phyloP scores from a whole-genome alignment of 1,284 basidiomycete species.

The Marasmius oreades region DNA sequence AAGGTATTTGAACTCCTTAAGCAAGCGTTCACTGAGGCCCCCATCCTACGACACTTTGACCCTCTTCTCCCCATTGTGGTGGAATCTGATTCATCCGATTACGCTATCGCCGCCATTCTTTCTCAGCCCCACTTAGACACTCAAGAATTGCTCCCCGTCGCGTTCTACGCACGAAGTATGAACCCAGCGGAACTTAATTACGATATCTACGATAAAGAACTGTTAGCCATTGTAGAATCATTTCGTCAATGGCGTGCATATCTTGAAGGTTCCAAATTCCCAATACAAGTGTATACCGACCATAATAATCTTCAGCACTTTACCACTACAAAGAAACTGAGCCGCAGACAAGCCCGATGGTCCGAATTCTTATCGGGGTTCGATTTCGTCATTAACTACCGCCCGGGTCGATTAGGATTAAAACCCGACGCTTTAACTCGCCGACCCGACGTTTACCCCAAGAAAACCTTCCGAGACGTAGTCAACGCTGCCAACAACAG shows the following conservation, averaged over 20 bases:
- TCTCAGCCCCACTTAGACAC: not conserved
- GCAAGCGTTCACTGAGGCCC: conserved; percentile 5
- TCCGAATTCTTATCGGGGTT: too few species aligned
- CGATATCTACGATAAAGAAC: too few species aligned
- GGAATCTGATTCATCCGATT: conserved; percentile 15
- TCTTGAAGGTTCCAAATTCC: conserved; percentile 16
- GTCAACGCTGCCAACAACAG: not conserved
- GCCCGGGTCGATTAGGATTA: not conserved
- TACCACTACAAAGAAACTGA: conserved; percentile 9
- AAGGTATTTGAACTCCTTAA: conserved; percentile 11
- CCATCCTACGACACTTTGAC: conserved; percentile 7
- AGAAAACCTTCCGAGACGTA: not conserved
- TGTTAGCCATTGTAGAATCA: conserved; percentile 3
- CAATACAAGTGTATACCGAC: conserved; percentile 23
- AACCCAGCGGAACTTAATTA: conserved; percentile 4
- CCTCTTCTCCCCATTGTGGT: conserved; percentile 32
- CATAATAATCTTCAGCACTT: conserved; percentile 25
- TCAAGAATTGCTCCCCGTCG: conserved; percentile 2
- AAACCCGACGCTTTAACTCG: conserved; percentile 19
- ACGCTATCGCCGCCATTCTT: conserved; percentile 12
- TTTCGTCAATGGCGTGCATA: conserved; percentile 28
- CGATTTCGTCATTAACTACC: not conserved
- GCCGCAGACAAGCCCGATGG: not conserved
- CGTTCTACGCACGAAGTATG: conserved; percentile 5
- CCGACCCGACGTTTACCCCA: conserved; percentile 17